A percentile compares a stretch with the other conserved stretches of the same genome.
Conservation (phyloP, 2,329 filamentous ascomycete genomes). For the Xylariaceae sp. region DNA sequence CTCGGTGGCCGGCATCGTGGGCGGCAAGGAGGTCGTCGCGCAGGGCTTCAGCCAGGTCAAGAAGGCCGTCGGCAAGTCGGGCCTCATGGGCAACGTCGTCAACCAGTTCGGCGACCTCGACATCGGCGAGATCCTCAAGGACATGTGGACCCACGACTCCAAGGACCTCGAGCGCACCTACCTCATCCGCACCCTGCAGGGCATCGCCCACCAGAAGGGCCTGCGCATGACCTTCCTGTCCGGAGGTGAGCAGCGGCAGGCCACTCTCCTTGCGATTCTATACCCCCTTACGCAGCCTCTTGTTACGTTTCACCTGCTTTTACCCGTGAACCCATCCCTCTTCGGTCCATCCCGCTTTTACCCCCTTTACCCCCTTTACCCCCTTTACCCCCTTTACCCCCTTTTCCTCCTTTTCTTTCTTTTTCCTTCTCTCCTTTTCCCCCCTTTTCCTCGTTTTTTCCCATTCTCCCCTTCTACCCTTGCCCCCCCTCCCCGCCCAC, state of each 20-base stretch:
- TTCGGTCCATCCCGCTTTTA: too few relatives aligned
- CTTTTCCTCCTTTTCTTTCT: too few relatives aligned
- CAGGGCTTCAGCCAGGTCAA: conserved; percentile 93
- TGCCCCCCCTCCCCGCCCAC: too few relatives aligned
- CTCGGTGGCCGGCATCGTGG: conserved; percentile 90
- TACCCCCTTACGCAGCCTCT: too few relatives aligned
- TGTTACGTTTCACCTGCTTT: too few relatives aligned
- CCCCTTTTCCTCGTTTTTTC: too few relatives aligned
- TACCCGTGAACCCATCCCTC: too few relatives aligned
- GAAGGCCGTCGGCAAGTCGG: conserved; percentile 90
- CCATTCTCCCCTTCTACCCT: too few relatives aligned
- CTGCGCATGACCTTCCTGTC: conserved; percentile 96
- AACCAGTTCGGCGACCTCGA: conserved; percentile 97
- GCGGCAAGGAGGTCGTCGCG: conserved; percentile 85
- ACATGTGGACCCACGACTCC: conserved; percentile 96
- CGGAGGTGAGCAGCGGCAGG: conserved; percentile 66
- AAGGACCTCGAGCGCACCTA: conserved; percentile 98
- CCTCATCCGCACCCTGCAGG: conserved; percentile 88
- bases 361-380: not conserved
- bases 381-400: too few relatives aligned
- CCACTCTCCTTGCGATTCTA: too few relatives aligned
- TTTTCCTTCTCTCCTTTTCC: too few relatives aligned
- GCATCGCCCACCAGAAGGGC: conserved; percentile 90
- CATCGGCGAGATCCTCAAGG: conserved; percentile 84
- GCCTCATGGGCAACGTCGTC: conserved; percentile 89